Evolutionary conservation across 495 filamentous ascomycete genomes (phyloP).

Genomic region (Tirmania nivea): DNA sequence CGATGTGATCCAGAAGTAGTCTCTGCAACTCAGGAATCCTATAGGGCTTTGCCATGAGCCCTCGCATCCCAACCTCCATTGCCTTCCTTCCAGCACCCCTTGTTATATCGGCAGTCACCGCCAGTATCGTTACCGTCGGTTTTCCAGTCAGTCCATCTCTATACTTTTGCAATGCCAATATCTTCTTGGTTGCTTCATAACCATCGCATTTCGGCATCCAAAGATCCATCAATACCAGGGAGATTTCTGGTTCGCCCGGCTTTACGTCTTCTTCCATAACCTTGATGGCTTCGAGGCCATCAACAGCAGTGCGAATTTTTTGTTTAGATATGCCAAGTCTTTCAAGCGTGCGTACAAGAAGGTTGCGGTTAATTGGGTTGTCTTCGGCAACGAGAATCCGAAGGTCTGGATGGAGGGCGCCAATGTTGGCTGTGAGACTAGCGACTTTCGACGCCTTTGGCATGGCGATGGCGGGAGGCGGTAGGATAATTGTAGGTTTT

Average conservation of each 20-base stretch:
- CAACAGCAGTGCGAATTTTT: conserved; percentile 41
- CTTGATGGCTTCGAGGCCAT: conserved; percentile 50
- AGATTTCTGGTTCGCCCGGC: conserved; percentile 23
- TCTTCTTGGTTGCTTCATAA: conserved; percentile 47
- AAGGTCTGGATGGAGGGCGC: conserved; percentile 24
- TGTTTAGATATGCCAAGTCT: conserved; percentile 42
- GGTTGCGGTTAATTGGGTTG: conserved; percentile 57
- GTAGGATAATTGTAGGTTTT: not conserved
- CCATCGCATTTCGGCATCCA: conserved; percentile 80
- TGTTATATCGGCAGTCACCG: conserved; percentile 60
- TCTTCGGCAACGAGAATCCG: conserved; percentile 61
- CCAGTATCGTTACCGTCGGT: conserved; percentile 30
- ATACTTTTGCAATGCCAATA: conserved; percentile 30
- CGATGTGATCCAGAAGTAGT: not conserved
- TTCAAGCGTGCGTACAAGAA: conserved; percentile 45
- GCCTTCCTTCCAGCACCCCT: conserved; percentile 42
- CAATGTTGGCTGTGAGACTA: conserved; percentile 31
- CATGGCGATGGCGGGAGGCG: not conserved
- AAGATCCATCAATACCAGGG: conserved; percentile 60
- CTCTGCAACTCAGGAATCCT: conserved; percentile 41
- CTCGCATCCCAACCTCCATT: conserved; percentile 46
- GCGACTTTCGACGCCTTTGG: conserved; percentile 17
- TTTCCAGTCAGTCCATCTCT: not conserved
- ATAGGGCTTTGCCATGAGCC: conserved; percentile 63
- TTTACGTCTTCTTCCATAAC: conserved; percentile 30